phyloP scores from a whole-genome alignment of 345 rosid species.

The Orychophragmus violaceus region DNA sequence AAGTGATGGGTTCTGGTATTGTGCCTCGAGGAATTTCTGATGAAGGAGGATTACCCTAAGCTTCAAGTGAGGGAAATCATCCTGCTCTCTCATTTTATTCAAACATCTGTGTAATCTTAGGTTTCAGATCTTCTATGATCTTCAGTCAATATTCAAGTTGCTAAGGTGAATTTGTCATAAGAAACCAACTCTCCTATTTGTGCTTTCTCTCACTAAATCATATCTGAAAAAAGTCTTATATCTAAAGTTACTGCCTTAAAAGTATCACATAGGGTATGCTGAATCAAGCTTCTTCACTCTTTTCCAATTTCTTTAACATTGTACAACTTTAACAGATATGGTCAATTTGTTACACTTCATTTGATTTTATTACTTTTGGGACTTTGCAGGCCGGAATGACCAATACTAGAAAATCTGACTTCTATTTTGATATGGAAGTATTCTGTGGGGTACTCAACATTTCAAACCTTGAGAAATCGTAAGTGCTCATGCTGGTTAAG shows the following conservation, averaged over 20 bases:
- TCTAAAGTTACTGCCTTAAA: conserved; percentile 60
- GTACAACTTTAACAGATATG: too few species aligned
- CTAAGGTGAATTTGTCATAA: too few species aligned
- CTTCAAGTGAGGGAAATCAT: too few species aligned
- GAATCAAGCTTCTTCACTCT: conserved; percentile 1
- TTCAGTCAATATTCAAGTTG: too few species aligned
- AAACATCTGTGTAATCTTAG: background rate
- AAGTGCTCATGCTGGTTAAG: conserved; percentile 30
- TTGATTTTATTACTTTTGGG: conserved; percentile 1
- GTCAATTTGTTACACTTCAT: background rate
- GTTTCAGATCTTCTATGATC: conserved; percentile 5
- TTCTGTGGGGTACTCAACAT: conserved; percentile 80
- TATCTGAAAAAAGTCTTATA: too few species aligned
- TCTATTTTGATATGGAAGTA: conserved; percentile 93
- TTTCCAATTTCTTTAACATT: background rate
- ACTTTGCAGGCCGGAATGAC: conserved; percentile 52
- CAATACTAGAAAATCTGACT: conserved; percentile 38
- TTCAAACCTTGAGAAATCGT: conserved; percentile 53
- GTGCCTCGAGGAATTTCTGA: conserved; percentile 85
- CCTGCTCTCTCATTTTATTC: background rate
- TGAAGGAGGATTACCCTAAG: conserved; percentile 66
- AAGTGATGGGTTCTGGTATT: conserved; percentile 73
- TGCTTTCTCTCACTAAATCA: too few species aligned
- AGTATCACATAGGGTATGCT: conserved; percentile 52
- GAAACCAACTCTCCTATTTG: too few species aligned